Conservation (phyloP, 2,329 filamentous ascomycete species). For the Neocucurbitaria cava region DNA sequence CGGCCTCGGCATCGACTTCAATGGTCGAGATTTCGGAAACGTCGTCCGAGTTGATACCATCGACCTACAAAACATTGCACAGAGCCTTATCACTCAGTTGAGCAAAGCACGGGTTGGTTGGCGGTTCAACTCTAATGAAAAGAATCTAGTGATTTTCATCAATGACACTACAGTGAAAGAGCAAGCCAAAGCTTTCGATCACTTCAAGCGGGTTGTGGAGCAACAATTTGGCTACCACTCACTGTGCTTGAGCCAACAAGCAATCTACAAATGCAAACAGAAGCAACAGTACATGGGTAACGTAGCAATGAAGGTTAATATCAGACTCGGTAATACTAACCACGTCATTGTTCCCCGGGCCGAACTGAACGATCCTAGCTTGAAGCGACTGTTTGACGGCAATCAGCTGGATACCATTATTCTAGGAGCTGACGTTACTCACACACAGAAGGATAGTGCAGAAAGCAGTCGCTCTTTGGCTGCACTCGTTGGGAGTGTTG, state of each 20-base stretch:
- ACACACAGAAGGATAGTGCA: slow-evolving; percentile 36
- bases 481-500: slow-evolving; percentile 49
- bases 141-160: too few species aligned
- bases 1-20: too few species aligned
- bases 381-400: neutral
- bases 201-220: neutral
- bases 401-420: neutral
- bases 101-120: too few species aligned
- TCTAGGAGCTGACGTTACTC: slow-evolving; percentile 47
- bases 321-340: slow-evolving; percentile 24
- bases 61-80: too few species aligned
- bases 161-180: too few species aligned
- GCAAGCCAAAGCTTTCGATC: too few species aligned
- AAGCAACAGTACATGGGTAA: slow-evolving; percentile 16
- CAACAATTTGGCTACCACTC: neutral
- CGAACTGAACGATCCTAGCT: too few species aligned
- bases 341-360: neutral
- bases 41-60: too few species aligned
- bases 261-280: neutral
- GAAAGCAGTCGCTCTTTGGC: slow-evolving; percentile 46
- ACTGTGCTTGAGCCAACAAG: too few species aligned
- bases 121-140: too few species aligned
- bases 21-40: too few species aligned
- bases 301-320: slow-evolving; percentile 30
- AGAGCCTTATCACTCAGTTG: too few species aligned